Base-by-base conservation (phyloP, 495 filamentous ascomycete species). In the Letharia lupina region DNA sequence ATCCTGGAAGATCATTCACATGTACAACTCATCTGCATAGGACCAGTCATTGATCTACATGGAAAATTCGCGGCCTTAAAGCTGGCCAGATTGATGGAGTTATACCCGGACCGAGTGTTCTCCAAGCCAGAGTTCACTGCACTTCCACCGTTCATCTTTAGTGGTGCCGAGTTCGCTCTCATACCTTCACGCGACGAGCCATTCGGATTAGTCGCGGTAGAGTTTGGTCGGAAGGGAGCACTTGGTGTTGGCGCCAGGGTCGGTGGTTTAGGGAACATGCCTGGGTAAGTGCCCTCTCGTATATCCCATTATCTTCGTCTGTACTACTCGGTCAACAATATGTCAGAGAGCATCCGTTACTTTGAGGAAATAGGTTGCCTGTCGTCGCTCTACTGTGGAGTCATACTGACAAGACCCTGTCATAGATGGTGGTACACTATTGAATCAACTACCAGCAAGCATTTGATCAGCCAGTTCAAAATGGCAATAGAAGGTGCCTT, bases 141-240 rank as follows among this genome's bases (percentile, higher is more conserved):
- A 0, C 77, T 92, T 2, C 89, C 88, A 16, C 85, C 87, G 0
- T 91, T 82, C 73, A 86, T 92, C 68, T 91, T 91, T 76, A 88
- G 84, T 60, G 89, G 89, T 28, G 87, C 89, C 23, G 89, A 92
- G 61, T 91, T 92, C 67, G 88, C 89, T 20, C 77, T 92, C 42
- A 91, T 92, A 64, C 89, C 89, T 9, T 90, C 87, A 23, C 84
- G 89, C 65, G 89, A 92, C 67, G 89, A 92, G 72, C 89, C 89
- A 0, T 92, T 92, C 68, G 89, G 89, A 40, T 75, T 92, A n/a
- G 89, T 91, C 5, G 89, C 89, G 41, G 89, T 91, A 56, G 89
- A 91, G 71, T 91, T 91, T 69, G 89, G 89, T 37, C 80, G 89
- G 35, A 91, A 91, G 73, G 89, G 89, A 52, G 89, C 89, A 18